These are phyloP conservation scores for Yamadazyma diospyri DNA, from an alignment of 1,139 yeast species.

Conservation along the genomic window DNA sequence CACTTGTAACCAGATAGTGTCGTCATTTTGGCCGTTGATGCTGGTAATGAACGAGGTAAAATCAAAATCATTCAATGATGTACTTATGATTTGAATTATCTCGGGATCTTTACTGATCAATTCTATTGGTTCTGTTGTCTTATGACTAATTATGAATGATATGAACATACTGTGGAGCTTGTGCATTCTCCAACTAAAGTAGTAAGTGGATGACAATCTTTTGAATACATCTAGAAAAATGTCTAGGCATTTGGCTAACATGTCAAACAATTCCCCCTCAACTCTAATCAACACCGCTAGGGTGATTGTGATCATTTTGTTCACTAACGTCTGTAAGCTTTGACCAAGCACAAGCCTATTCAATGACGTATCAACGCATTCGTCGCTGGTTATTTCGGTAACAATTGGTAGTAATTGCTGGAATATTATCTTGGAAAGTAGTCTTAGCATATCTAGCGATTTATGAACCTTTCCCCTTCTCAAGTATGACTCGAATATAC, in stretches of 20 bases:
- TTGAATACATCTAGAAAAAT: slow-evolving; percentile 14
- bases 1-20: slow-evolving; percentile 7
- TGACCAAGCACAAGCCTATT: slow-evolving; percentile 23
- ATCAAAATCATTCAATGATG: slow-evolving; percentile 5
- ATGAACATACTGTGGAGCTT: slow-evolving; percentile 23
- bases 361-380: slow-evolving; percentile 15
- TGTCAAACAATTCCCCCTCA: slow-evolving; percentile 12
- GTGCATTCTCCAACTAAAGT: slow-evolving; percentile 38
- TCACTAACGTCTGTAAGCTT: slow-evolving; percentile 18
- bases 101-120: background rate
- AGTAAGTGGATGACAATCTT: slow-evolving; percentile 30
- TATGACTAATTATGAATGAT: slow-evolving; percentile 14
- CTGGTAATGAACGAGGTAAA: slow-evolving; percentile 3
- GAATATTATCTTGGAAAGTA: slow-evolving; percentile 3
- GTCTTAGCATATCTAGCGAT: slow-evolving; percentile 1
- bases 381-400: slow-evolving; percentile 7
- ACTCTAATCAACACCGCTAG: slow-evolving; percentile 7
- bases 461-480: background rate
- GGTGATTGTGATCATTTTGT: slow-evolving; percentile 23
- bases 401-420: slow-evolving; percentile 6
- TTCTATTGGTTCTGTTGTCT: background rate
- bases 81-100: background rate
- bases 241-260: slow-evolving; percentile 2
- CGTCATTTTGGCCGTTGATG: background rate
- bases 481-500: slow-evolving; percentile 1